Conservation (phyloP, 2,329 filamentous ascomycete species). For the Diaporthe citriasiana region DNA sequence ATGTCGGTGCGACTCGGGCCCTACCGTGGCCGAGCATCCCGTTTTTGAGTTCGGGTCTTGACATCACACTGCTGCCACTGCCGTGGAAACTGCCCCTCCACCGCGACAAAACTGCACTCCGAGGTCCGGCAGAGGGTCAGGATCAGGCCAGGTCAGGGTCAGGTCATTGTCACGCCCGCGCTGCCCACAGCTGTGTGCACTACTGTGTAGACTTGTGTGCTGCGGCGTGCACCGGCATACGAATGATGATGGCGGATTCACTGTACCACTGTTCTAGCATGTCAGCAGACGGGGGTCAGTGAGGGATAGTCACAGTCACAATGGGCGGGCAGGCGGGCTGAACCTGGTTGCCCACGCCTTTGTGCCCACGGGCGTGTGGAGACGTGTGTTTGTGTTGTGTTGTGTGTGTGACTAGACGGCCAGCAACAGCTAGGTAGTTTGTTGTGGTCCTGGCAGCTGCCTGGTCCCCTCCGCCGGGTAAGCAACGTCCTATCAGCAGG, state of each 20-base stretch:
- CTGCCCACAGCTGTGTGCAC: background rate
- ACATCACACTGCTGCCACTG: conserved; percentile 22
- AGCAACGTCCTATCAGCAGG: conserved; percentile 26
- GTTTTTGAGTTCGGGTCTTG: conserved; percentile 25
- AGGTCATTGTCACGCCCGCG: background rate
- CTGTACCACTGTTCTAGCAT: conserved; percentile 13
- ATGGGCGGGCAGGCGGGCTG: background rate
- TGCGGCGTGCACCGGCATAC: background rate
- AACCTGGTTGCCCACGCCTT: conserved; percentile 1
- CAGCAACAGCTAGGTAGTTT: conserved; percentile 1
- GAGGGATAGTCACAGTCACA: conserved; percentile 9
- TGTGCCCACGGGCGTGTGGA: background rate
- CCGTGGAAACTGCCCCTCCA: conserved; percentile 4
- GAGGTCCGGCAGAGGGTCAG: background rate
- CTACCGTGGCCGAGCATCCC: conserved; percentile 20
- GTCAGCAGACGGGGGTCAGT: conserved; percentile 20
- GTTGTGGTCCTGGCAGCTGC: background rate
- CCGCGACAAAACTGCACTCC: conserved; percentile 14
- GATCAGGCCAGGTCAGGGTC: background rate
- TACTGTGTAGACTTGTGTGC: too few species aligned
- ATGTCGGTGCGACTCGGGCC: conserved; percentile 7
- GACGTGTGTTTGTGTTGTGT: too few species aligned
- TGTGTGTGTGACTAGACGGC: background rate
- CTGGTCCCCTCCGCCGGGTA: background rate
- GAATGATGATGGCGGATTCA: background rate